A percentile compares a stretch with the other conserved stretches of the same genome.
These are phyloP conservation scores for Voacanga thouarsii DNA, from an alignment of 257 asterid genomes.

Conservation along the genomic window DNA sequence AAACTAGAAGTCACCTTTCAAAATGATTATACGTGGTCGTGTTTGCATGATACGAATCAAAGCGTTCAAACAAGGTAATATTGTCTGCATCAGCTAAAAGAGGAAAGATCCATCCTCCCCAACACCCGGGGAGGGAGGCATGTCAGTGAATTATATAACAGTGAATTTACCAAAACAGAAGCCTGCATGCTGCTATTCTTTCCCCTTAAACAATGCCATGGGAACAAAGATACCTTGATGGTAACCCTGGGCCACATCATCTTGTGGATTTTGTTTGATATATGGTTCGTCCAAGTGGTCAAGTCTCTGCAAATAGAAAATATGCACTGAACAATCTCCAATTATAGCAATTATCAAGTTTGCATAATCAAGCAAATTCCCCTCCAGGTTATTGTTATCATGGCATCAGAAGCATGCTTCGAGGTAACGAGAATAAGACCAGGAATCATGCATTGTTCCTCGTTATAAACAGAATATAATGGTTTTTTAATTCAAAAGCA, in stretches of 20 bases:
- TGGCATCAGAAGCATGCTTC: not conserved
- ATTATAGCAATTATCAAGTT: not conserved
- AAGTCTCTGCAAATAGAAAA: slow-evolving; percentile 51
- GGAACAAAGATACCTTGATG: slow-evolving; percentile 70
- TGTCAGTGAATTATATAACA: not conserved
- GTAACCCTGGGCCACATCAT: slow-evolving; percentile 38
- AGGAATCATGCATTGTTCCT: not conserved
- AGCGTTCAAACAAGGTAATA: slow-evolving; percentile 62
- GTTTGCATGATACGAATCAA: slow-evolving; percentile 46
- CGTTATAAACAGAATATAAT: not conserved
- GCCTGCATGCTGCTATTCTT: slow-evolving; percentile 5
- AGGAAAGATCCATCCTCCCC: slow-evolving; percentile 16
- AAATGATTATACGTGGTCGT: slow-evolving; percentile 51
- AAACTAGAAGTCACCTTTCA: slow-evolving; percentile 58
- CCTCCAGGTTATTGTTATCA: not conserved
- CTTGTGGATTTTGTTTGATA: slow-evolving; percentile 38
- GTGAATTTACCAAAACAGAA: slow-evolving; percentile 1
- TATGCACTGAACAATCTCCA: not conserved
- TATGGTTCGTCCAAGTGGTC: slow-evolving; percentile 59
- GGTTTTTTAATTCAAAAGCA: not conserved
- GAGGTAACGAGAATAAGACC: not conserved
- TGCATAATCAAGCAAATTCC: not conserved
- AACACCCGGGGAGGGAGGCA: not conserved
- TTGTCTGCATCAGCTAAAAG: slow-evolving; percentile 66
- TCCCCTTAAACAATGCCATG: slow-evolving; percentile 3